Evolutionary conservation across 2,329 filamentous ascomycete genomes (phyloP), one percentile per base, ranked within the genome.

Genomic region (Paraphoma chrysanthemicola): DNA sequence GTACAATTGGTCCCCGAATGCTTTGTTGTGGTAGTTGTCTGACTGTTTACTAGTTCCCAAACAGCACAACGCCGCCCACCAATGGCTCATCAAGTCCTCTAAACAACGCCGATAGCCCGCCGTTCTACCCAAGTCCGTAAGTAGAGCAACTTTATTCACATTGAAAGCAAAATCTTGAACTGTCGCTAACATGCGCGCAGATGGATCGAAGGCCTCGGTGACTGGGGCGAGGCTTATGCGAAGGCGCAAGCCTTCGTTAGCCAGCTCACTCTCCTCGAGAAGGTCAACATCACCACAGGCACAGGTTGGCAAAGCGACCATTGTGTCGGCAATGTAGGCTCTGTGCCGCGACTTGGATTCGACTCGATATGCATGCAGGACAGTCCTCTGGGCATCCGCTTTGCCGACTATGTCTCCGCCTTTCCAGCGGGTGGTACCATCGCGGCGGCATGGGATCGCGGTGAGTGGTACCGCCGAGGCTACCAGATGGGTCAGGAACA

Each of bases 221-320:
- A 71, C 44, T 97, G 93, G 93, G 83, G 85, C 51, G 85, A 87
- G 6, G 92, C 92, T 39, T 93, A 96, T 66, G 80, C 78, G 17
- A 88, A 90, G 75, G 93, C 93, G 1, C 87, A 86, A 64, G 86
- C 83, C 2, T 94, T 97, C 69, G 92, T 97, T 44, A 90, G 89
- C 9, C 88, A 93, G 73, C 79, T 97, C 78, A 96, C 92, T 0
- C 82, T 97, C 36, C 73, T 88, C 10, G 93, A 97, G 77, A 97
- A 97, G 80, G 92, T 98, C 77, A 98, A 98, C 76, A 76, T 99
- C 62, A 98, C 94, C 2, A 97, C 93, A 0, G 94, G 94, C 75
- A 86, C 90, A 62, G 93, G 93, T 86, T 94, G 79, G 76, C 87
- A 65, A 41, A 70, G 71, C 43, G 71, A 74, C 48, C 65, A 69